These are phyloP conservation scores for Pseudogymnoascus pannorum DNA, from an alignment of 2,329 filamentous ascomycete species.

Conservation along the genomic window DNA sequence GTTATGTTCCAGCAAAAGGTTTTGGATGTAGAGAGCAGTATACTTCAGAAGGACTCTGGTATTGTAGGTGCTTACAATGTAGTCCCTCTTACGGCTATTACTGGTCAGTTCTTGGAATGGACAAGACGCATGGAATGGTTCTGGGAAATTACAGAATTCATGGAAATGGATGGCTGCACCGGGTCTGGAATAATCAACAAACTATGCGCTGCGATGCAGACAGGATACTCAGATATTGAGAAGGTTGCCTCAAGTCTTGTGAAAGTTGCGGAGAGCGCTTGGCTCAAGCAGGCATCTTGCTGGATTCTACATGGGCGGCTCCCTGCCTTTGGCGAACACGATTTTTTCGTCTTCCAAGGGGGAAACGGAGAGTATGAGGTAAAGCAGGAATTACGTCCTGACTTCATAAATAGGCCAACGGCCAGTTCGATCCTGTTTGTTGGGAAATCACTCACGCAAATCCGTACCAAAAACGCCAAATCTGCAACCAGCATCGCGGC, in stretches of 20 bases:
- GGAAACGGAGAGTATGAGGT: conserved; percentile 49
- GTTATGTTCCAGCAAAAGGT: conserved; percentile 76
- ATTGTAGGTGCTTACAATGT: conserved; percentile 89
- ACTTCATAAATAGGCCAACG: conserved; percentile 67
- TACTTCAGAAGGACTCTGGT: conserved; percentile 67
- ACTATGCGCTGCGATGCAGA: conserved; percentile 69
- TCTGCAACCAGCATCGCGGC: conserved; percentile 25
- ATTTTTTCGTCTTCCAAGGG: conserved; percentile 68
- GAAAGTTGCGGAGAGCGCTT: conserved; percentile 76
- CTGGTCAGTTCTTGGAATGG: conserved; percentile 84
- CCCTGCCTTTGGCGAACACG: conserved; percentile 67
- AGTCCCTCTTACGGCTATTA: conserved; percentile 79
- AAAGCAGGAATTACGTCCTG: conserved; percentile 58
- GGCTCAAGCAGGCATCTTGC: conserved; percentile 82
- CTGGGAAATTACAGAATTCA: conserved; percentile 63
- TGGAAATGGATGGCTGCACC: conserved; percentile 49
- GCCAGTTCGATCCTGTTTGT: conserved; percentile 84
- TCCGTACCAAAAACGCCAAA: conserved; percentile 49
- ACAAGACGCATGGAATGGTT: conserved; percentile 79
- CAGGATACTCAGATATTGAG: conserved; percentile 82
- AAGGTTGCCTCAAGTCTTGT: conserved; percentile 65
- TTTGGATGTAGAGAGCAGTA: conserved; percentile 71
- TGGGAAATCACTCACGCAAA: conserved; percentile 80
- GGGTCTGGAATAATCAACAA: conserved; percentile 72
- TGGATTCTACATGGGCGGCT: conserved; percentile 88